Evolutionary conservation across 129 eudicot species (phyloP), one percentile per base, ranked within the genome.

Genomic region (Artemisia tridentata): DNA sequence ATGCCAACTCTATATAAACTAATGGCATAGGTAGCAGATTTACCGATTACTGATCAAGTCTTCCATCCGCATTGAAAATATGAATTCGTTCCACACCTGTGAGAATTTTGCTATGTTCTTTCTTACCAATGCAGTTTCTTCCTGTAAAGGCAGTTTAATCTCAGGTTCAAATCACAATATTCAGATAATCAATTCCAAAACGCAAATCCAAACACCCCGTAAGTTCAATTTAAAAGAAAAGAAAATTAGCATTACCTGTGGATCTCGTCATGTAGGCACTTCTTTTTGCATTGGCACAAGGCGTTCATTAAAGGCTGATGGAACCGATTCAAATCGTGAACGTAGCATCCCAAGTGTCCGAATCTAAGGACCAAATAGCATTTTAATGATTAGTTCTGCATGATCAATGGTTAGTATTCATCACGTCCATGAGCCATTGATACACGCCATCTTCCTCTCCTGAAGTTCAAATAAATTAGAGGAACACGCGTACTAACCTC

Each of bases 311-410:
- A 95, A 95, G 84, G 97, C 99, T 75, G 78, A 49, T 71, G 97
- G 99, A 75, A 95, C 90, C 27, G 97, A 80, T 50, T 88, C 97
- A 81, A 95, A 95, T 81, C 99, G 87, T 34, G 99, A 89, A 68
- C 99, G 84, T 72, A 95, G 80, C 99, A 95, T 95, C 46, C 99
- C 99, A 78, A 95, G 96, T 53, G 99, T 95, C 75, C 99, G 90
- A 78, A 95, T 91, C 99, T 95, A 75, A 53, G 45, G 12, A 53
- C 23, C 13, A 77, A 51, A 70, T 20, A 63, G 49, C 38, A 52
- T 10, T 10, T 16, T 27, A 68, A 57, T 68, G 46, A 68, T 51
- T 59, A 4, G 38, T 23, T 59, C 5, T 25, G 43, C 65, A 59
- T 25, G 65, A 59, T 13, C 45, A 59, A 59, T 25, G 18, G 18